Percentiles rank a stretch among this genome's conserved stretches.
These are phyloP conservation scores for Diphasiastrum complanatum DNA, from an alignment of 83 land plant species.

Conservation along the genomic window DNA sequence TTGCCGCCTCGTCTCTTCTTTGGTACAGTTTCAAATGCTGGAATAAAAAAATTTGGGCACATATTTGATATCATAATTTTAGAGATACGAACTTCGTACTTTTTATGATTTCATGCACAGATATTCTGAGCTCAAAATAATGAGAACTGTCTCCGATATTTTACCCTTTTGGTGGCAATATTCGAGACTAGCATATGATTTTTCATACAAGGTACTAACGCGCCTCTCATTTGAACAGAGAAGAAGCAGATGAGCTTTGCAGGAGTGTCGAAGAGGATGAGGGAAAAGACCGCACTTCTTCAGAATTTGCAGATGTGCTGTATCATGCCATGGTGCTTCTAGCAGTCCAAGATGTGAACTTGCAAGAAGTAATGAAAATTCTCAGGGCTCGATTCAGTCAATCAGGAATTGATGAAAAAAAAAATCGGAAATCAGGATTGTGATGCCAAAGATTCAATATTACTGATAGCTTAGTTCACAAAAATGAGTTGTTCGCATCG, in stretches of 20 bases:
- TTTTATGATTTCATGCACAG: too few relatives aligned
- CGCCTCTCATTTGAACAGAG: constrained; percentile 33
- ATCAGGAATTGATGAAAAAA: constrained; percentile 90
- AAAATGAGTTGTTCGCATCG: too few relatives aligned
- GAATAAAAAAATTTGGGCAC: too few relatives aligned
- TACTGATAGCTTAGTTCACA: too few relatives aligned
- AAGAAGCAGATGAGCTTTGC: constrained; percentile 86
- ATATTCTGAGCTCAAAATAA: too few relatives aligned
- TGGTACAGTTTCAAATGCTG: too few relatives aligned
- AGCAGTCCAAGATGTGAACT: constrained; percentile 55
- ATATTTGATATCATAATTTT: too few relatives aligned
- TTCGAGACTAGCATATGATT: neutral
- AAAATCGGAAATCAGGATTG: too few relatives aligned
- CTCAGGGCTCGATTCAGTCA: constrained; percentile 61
- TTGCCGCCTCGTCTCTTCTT: too few relatives aligned
- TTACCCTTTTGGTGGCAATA: neutral
- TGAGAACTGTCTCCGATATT: neutral
- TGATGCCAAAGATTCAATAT: too few relatives aligned
- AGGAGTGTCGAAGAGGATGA: constrained; percentile 62
- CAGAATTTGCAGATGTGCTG: constrained; percentile 89
- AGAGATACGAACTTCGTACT: too few relatives aligned
- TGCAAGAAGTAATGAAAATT: constrained; percentile 67
- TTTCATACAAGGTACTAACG: neutral
- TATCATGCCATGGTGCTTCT: constrained; percentile 85
- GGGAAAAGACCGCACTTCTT: constrained; percentile 62